These are phyloP conservation scores for Euphorbia tirucalli DNA, from an alignment of 345 rosid genomes.

Conservation along the genomic window DNA sequence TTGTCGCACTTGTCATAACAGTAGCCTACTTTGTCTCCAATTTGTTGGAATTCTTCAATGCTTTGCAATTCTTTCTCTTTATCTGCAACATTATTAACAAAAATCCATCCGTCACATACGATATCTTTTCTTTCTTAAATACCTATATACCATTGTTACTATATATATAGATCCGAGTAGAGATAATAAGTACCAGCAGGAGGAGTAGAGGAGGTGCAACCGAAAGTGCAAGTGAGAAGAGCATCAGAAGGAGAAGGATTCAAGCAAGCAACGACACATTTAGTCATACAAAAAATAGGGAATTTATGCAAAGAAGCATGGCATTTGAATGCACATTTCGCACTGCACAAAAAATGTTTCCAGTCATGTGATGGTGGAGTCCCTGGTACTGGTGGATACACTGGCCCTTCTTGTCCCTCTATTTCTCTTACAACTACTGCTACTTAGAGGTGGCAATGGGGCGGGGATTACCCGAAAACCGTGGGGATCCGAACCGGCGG, in stretches of 20 bases:
- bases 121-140: too few species aligned
- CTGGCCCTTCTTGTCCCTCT: too few species aligned
- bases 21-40: background rate
- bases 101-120: too few species aligned
- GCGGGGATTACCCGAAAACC: too few species aligned
- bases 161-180: too few species aligned
- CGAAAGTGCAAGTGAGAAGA: background rate
- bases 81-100: background rate
- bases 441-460: too few species aligned
- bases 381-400: too few species aligned
- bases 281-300: background rate
- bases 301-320: background rate
- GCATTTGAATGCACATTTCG: background rate
- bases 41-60: background rate
- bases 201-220: background rate
- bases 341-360: background rate
- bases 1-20: background rate
- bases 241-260: background rate
- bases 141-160: too few species aligned
- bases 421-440: too few species aligned
- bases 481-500: too few species aligned
- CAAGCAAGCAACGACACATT: background rate
- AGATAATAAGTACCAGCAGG: too few species aligned
- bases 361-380: background rate
- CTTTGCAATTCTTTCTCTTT: background rate